Conservation (phyloP, 495 filamentous ascomycete species). For the Lasiosphaeris hirsuta region DNA sequence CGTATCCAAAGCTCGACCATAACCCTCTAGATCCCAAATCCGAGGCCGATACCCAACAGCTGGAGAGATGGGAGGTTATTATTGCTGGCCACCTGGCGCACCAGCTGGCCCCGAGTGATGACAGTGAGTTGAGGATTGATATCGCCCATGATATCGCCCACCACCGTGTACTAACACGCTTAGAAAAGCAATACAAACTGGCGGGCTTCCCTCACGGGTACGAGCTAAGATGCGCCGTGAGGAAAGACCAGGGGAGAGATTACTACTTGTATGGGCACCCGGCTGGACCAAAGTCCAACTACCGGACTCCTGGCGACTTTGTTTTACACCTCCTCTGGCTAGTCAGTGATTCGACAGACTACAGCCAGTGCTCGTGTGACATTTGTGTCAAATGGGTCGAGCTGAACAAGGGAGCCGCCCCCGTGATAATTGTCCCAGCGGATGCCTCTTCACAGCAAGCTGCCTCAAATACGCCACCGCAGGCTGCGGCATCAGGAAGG, state of each 20-base stretch:
- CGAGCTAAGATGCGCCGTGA: slow-evolving; percentile 27
- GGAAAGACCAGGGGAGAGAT: slow-evolving; percentile 30
- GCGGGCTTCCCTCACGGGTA: slow-evolving; percentile 31
- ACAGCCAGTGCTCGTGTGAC: slow-evolving; percentile 35
- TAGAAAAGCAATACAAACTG: slow-evolving; percentile 31
- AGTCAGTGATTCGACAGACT: slow-evolving; percentile 28
- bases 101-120: slow-evolving; percentile 23
- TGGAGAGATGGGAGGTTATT: slow-evolving; percentile 33
- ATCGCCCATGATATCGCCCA: too few species aligned
- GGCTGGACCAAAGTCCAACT: slow-evolving; percentile 29
- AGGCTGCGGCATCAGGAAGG: too few species aligned
- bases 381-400: slow-evolving; percentile 27
- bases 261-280: slow-evolving; percentile 45
- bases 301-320: slow-evolving; percentile 41
- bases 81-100: slow-evolving; percentile 27
- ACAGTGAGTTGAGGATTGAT: slow-evolving; percentile 16
- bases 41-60: slow-evolving; percentile 26
- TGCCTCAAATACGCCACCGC: too few species aligned
- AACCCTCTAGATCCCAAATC: slow-evolving; percentile 20
- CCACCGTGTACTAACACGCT: slow-evolving; percentile 5
- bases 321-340: slow-evolving; percentile 42
- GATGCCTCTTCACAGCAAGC: too few species aligned
- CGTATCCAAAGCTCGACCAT: slow-evolving; percentile 23
- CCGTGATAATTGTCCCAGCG: background rate
- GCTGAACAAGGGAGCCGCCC: slow-evolving; percentile 4